Base-by-base conservation (phyloP, 768 basidiomycete species). In the Kondoa subrosea region DNA sequence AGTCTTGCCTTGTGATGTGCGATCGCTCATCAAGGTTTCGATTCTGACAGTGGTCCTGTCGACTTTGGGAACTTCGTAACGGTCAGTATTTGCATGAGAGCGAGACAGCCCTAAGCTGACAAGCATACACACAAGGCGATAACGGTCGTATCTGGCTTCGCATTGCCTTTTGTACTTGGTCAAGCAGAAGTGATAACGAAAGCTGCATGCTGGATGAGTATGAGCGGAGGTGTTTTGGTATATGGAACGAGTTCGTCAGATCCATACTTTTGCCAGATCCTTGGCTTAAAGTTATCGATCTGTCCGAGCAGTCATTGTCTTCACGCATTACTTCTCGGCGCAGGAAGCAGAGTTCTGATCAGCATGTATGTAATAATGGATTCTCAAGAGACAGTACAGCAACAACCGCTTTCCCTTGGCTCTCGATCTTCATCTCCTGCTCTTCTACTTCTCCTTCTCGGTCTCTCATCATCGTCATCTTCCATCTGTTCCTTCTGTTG, bases 51-150 rank as follows among this genome's bases (percentile, higher is more conserved):
- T 34, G 76, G 77, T 1, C 77, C 78, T 68, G 77, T 89, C 60
- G 95, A 97, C 79, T 83, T 97, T 34, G 95, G 93, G 34, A 87
- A 90, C 59, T 99, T 97, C 81, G 82, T 96, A 67, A 97, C 95
- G 16, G 83, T 89, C 56, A 82, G 85, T 70, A 81, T 95, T 71
- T 25, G 8, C 30, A 56, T 56, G 25, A 25, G 16, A 56, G 25
- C 25, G 56, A 56, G n/a, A n/a, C n/a, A n/a, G n/a, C n/a, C n/a
- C n/a, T n/a, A n/a, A n/a, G n/a, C 56, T 56, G 56, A 56, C 56
- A 56, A 56, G 56, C 56, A 15, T 25, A 25, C 15, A 56, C 31
- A 8, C 26, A 59, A 27, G 26, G 61, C 61, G 14, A 63, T 63
- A 32, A 63, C 61, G 26, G 91, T 97, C 69, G 85, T 95, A 12